A percentile compares a stretch with the other conserved stretches of the same genome.
phyloP scores from a whole-genome alignment of 805 yeast species.

The Kodamaea leandrae region DNA sequence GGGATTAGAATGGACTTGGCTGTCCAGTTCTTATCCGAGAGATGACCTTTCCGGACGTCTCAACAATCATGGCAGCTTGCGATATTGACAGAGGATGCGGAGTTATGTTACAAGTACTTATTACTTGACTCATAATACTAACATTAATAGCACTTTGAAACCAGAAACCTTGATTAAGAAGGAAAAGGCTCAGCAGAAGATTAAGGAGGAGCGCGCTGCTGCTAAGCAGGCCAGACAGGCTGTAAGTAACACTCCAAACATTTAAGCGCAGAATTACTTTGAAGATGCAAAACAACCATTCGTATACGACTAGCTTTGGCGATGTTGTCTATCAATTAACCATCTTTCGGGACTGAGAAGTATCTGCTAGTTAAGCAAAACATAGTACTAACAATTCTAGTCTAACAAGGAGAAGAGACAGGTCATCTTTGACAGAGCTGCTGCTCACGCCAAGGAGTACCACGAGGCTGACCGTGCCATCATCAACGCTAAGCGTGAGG shows the following conservation, averaged over 20 bases:
- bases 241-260: slow-evolving; percentile 53
- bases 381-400: slow-evolving; percentile 39
- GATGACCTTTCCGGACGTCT: slow-evolving; percentile 22
- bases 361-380: slow-evolving; percentile 3
- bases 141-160: slow-evolving; percentile 44
- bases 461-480: slow-evolving; percentile 86
- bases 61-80: slow-evolving; percentile 7
- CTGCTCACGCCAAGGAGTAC: slow-evolving; percentile 95
- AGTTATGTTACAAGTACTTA: slow-evolving; percentile 5
- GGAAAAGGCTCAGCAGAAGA: slow-evolving; percentile 74
- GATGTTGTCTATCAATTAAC: slow-evolving; percentile 73
- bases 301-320: slow-evolving; percentile 65
- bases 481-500: slow-evolving; percentile 85
- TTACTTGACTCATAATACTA: slow-evolving; percentile 20
- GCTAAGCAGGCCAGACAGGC: slow-evolving; percentile 74
- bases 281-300: slow-evolving; percentile 51
- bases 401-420: slow-evolving; percentile 52
- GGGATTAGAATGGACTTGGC: slow-evolving; percentile 40
- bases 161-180: slow-evolving; percentile 89
- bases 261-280: slow-evolving; percentile 22
- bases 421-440: slow-evolving; percentile 88
- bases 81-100: slow-evolving; percentile 12
- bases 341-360: slow-evolving; percentile 83
- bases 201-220: slow-evolving; percentile 74
- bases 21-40: slow-evolving; percentile 32